Base-by-base conservation (phyloP, 768 basidiomycete species). In the Trametes sanguinea region DNA sequence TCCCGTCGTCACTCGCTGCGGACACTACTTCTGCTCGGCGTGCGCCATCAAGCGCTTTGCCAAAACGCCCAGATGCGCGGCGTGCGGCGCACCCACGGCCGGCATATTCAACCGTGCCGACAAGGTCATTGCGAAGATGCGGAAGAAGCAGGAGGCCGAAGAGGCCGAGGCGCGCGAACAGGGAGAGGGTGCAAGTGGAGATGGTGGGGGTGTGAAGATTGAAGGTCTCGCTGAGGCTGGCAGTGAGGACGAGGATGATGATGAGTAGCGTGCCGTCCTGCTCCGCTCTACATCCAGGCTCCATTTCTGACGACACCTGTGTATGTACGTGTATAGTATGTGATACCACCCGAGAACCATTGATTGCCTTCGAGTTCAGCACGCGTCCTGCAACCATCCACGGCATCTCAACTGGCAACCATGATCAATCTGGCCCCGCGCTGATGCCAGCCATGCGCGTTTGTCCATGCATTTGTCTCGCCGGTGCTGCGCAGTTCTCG, bases 91-190 rank as follows among this genome's bases (percentile, higher is more conserved):
- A 11, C 85, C 94, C 0, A 98, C 97, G 0, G 92, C 88, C 14
- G 97, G 96, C 2, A 95, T 98, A 66, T 99, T 98, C 81, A 98
- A 98, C 74, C 84, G 91, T 53, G 95, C 90, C 48, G 95, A 91
- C 67, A 97, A 97, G 77, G 84, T 98, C 56, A 83, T 99, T 45
- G 89, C 89, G 65, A 95, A 91, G 80, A 75, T 92, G 75, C 86
- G 89, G 72, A 89, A 89, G 75, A 87, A 83, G 74, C 81, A 83
- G 71, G 79, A 84, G 73, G 81, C 82, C 55, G 82, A 81, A 66
- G 83, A 78, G 22, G 73, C 68, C 22, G 80, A 75, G 40, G 85
- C 83, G 48, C 82, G 76, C 43, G 80, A 74, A 51, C 81, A 64
- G 16, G 66, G 40, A 2, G 68, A 58, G 33, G 64, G 54, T 9